phyloP scores from a whole-genome alignment of 345 rosid species.

The Bruguiera parviflora region DNA sequence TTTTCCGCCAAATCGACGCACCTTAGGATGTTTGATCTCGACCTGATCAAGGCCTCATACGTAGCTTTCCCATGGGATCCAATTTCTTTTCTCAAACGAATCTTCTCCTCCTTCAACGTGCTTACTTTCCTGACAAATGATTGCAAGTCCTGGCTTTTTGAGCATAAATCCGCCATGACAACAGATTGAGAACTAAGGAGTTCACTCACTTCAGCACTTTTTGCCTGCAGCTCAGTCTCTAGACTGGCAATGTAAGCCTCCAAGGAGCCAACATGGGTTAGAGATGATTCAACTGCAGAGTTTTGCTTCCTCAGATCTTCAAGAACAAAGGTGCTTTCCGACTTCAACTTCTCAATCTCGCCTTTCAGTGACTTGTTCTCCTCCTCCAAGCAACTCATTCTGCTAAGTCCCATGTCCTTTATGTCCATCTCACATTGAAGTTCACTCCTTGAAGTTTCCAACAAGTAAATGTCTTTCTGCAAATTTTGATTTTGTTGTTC shows the following conservation, averaged over 20 bases:
- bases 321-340: slow-evolving; percentile 36
- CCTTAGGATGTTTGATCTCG: slow-evolving; percentile 34
- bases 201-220: slow-evolving; percentile 45
- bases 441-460: slow-evolving; percentile 26
- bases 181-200: slow-evolving; percentile 45
- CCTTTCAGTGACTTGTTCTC: slow-evolving; percentile 30
- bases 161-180: slow-evolving; percentile 37
- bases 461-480: slow-evolving; percentile 22
- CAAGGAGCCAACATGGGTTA: slow-evolving; percentile 32
- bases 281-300: slow-evolving; percentile 38
- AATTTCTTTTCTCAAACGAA: slow-evolving; percentile 30
- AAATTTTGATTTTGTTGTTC: slow-evolving; percentile 31
- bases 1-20: slow-evolving; percentile 30
- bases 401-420: slow-evolving; percentile 29
- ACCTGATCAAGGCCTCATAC: slow-evolving; percentile 29
- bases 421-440: slow-evolving; percentile 30
- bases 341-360: slow-evolving; percentile 35
- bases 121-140: slow-evolving; percentile 29
- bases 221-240: slow-evolving; percentile 48
- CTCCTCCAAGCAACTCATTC: slow-evolving; percentile 29
- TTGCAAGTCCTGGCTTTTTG: slow-evolving; percentile 44
- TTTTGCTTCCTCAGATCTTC: slow-evolving; percentile 47
- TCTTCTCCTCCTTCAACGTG: slow-evolving; percentile 43
- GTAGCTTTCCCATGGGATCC: slow-evolving; percentile 24
- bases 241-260: slow-evolving; percentile 45